phyloP scores from a whole-genome alignment of 2,329 filamentous ascomycete species.

The Camptophora hylomeconis region DNA sequence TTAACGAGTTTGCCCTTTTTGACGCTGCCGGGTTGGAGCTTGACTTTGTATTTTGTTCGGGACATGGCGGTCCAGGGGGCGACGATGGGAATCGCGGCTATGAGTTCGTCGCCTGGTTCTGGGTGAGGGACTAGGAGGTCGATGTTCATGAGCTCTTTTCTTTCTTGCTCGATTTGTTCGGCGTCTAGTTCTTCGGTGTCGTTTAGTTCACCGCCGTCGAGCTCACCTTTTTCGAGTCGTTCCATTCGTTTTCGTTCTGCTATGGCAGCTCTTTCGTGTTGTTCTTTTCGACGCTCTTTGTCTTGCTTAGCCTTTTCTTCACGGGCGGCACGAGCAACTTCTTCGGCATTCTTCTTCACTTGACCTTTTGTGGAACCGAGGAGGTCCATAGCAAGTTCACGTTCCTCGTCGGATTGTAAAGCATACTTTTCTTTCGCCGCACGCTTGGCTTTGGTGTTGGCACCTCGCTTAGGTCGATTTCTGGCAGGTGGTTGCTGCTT shows the following conservation, averaged over 20 bases:
- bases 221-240: constrained; percentile 44
- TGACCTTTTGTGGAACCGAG: constrained; percentile 59
- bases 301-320: constrained; percentile 62
- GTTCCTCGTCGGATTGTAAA: constrained; percentile 88
- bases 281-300: constrained; percentile 61
- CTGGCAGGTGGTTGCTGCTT: constrained; percentile 10
- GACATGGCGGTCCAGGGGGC: constrained; percentile 50
- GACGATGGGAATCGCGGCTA: constrained; percentile 47
- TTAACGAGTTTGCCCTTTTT: constrained; percentile 94
- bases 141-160: constrained; percentile 39
- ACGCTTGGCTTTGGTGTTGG: constrained; percentile 33
- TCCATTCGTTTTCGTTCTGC: constrained; percentile 51
- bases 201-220: constrained; percentile 33
- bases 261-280: constrained; percentile 65
- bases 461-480: constrained; percentile 12
- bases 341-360: constrained; percentile 54
- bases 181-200: constrained; percentile 39
- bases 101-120: constrained; percentile 63
- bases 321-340: constrained; percentile 48
- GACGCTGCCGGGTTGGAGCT: constrained; percentile 74
- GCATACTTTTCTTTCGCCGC: constrained; percentile 76
- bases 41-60: constrained; percentile 83
- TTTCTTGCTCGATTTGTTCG: constrained; percentile 34
- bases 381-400: constrained; percentile 67
- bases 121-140: constrained; percentile 68